Evolutionary conservation across 2,329 filamentous ascomycete species (phyloP).

Genomic region (Cercospora sp.): DNA sequence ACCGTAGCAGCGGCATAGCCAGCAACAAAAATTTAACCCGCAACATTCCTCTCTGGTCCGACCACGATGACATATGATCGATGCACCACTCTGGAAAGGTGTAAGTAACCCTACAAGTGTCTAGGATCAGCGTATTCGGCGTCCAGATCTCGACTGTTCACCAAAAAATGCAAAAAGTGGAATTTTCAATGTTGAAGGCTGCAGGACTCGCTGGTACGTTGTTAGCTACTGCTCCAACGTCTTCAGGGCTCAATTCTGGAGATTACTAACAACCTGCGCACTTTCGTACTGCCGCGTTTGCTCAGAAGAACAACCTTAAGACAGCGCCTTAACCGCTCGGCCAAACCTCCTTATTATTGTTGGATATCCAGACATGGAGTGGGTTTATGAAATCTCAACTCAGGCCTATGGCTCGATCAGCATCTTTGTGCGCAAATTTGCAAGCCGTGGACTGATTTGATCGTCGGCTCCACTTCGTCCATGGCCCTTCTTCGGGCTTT

Average conservation of each 20-base stretch:
- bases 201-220: neutral
- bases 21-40: neutral
- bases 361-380: neutral
- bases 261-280: neutral
- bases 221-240: neutral
- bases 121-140: neutral
- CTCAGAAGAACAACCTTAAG: conserved; percentile 10
- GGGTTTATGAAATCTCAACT: neutral
- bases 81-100: neutral
- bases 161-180: neutral
- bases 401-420: neutral
- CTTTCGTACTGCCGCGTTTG: conserved; percentile 9
- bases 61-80: neutral
- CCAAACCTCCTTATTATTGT: conserved; percentile 7
- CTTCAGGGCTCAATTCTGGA: neutral
- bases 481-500: neutral
- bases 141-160: neutral
- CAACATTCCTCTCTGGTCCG: neutral
- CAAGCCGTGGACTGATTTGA: neutral
- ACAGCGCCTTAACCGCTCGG: conserved; percentile 17
- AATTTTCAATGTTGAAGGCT: neutral
- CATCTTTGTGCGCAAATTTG: neutral
- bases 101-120: neutral
- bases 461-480: neutral
- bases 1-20: neutral